These are phyloP conservation scores for Harrya chromipes DNA, from an alignment of 768 basidiomycete species.

Conservation along the genomic window DNA sequence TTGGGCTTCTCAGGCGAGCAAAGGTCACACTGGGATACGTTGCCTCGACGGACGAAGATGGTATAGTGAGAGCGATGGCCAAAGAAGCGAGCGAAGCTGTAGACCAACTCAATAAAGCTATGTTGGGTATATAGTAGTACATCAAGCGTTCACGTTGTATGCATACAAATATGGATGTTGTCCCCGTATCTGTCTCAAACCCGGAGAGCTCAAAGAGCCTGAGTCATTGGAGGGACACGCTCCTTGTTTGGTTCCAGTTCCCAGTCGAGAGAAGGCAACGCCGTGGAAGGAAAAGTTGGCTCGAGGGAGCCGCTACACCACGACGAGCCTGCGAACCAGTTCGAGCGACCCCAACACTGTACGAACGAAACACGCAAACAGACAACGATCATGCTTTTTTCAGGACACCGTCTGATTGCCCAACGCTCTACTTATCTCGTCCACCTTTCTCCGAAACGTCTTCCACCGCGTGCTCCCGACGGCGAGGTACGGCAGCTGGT, in stretches of 20 bases:
- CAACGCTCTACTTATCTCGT: conserved; percentile 67
- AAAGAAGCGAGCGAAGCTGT: conserved; percentile 60
- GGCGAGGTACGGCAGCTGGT: conserved; percentile 52
- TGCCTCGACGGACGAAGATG: conserved; percentile 67
- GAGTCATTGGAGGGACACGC: conserved; percentile 78
- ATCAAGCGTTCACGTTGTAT: neutral
- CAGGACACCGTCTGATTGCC: conserved; percentile 37
- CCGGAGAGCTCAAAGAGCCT: conserved; percentile 57
- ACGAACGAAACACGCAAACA: neutral
- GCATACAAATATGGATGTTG: conserved; percentile 16
- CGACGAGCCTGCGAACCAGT: conserved; percentile 27
- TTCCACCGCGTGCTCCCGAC: conserved; percentile 69
- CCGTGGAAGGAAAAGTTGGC: conserved; percentile 23
- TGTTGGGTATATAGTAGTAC: conserved; percentile 30
- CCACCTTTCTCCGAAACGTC: conserved; percentile 64
- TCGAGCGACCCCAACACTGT: neutral
- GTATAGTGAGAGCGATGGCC: conserved; percentile 71
- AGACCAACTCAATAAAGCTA: conserved; percentile 46
- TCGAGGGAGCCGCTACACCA: conserved; percentile 22
- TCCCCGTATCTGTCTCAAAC: conserved; percentile 96
- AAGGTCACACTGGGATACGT: conserved; percentile 67
- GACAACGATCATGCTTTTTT: conserved; percentile 4
- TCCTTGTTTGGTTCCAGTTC: conserved; percentile 55
- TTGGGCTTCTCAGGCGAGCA: conserved; percentile 44
- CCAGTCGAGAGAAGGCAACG: conserved; percentile 15